Base-by-base conservation (phyloP, 352 stramenopile species). In the Pythium scleroteichum region DNA sequence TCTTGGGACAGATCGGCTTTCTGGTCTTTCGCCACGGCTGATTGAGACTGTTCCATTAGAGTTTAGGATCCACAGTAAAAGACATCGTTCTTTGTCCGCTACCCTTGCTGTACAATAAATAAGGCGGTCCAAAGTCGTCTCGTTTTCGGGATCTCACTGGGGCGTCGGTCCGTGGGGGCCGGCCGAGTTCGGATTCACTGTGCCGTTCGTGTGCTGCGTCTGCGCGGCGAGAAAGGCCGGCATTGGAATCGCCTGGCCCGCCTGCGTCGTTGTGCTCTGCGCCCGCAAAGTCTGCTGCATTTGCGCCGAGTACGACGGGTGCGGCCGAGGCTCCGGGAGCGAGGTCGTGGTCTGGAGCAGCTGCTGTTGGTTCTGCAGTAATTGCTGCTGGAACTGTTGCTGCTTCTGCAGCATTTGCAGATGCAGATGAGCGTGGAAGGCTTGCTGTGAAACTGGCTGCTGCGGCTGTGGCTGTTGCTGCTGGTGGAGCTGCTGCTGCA, bases 1-100 rank as follows among this genome's bases (percentile, higher is more conserved):
- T 91, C 48, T 57, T 93, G 22, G 81, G 81, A 32, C 84, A 90
- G 52, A 86, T 92, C 64, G 79, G 82, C 22, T 92, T 93, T 54
- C 75, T 93, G 23, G 78, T 94, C 20, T 89, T 87, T 65, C 73
- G 75, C 6, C 82, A 92, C 51, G 78, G 80, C 27, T 93, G 48
- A 75, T 39, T 35, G 33, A 10, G 35, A 26, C 47, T 27, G 41
- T 62, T 65, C 33, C 39, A 49, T 61, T 32, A 51, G 24, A 20
- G 17, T 40, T 38, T 62, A 49, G 20, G 33, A 35, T 41, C 66
- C 35, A 26, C 29, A 49, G 22, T 35, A 35, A 23, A 48, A 48
- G 47, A 58, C 14, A 48, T 45, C 20, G 3, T 39, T 44, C 24
- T 17, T 59, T 17, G 29, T 22, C 29, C 12, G 16, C 29, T 35